Evolutionary conservation across 768 basidiomycete species (phyloP).

Genomic region (Pleurotus eryngii): DNA sequence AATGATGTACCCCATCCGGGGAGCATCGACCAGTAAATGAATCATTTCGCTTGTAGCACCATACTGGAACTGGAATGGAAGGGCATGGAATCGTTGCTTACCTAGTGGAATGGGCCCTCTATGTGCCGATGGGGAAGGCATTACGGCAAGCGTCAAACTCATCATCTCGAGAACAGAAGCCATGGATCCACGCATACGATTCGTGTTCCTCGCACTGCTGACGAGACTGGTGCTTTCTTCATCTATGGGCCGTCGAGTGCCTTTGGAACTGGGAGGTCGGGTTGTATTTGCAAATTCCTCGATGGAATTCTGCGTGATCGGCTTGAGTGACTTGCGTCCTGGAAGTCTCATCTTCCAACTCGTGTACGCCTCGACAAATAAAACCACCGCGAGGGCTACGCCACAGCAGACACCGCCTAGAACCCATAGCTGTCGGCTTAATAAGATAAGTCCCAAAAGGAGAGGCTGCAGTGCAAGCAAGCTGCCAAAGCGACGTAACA

Average conservation of each 20-base stretch:
- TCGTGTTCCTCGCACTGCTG: constrained; percentile 36
- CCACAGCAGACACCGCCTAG: constrained; percentile 66
- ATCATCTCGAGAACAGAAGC: constrained; percentile 85
- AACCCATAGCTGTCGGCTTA: constrained; percentile 66
- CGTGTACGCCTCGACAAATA: constrained; percentile 62
- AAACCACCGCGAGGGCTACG: constrained; percentile 46
- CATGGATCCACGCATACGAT: constrained; percentile 63
- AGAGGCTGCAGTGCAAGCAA: constrained; percentile 70
- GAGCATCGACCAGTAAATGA: not conserved
- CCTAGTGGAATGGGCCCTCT: constrained; percentile 66
- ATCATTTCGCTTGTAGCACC: not conserved
- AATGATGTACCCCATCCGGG: constrained; percentile 7
- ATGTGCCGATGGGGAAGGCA: constrained; percentile 53
- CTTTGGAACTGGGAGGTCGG: constrained; percentile 18
- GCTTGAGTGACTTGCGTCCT: constrained; percentile 45
- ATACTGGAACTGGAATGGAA: too few species aligned
- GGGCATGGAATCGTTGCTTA: constrained; percentile 33
- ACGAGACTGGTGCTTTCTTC: constrained; percentile 50
- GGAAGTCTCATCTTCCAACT: constrained; percentile 45
- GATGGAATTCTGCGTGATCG: constrained; percentile 56
- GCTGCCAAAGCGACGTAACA: constrained; percentile 70
- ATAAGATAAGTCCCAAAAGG: constrained; percentile 68
- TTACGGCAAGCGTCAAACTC: constrained; percentile 72
- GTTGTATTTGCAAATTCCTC: constrained; percentile 49
- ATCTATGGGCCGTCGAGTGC: constrained; percentile 31